Base-by-base conservation (phyloP, 2,329 filamentous ascomycete species). In the Botrytis fragariae region DNA sequence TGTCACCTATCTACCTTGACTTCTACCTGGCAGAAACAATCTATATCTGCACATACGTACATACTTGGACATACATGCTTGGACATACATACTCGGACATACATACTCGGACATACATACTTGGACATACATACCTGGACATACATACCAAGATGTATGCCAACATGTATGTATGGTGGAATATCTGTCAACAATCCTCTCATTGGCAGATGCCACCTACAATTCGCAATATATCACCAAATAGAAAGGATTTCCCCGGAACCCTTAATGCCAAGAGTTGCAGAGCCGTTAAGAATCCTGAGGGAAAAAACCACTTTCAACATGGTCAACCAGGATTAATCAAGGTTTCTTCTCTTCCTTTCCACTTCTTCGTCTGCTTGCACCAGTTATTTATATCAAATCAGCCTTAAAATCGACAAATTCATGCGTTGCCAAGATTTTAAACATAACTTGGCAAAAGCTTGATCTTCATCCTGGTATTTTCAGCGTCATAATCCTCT, bases 371-470 rank as follows among this genome's bases (percentile, higher is more conserved):
- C 42, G n/a, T 42, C 67, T 69, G 3, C n/a, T 29, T 57, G 6
- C n/a, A 29, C n/a, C 51, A 29, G 16, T 57, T 57, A 57, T 57
- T 29, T 57, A 57, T 57, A 57, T 57, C 14, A 57, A 57, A 57
- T 57, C 51, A 57, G 51, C 51, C 51, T 57, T 25, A 32, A 57
- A 42, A 69, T 25, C 12, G 8, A 18, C 51, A 2, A 7, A n/a
- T 29, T 70, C 29, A 54, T 54, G 35, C 45, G 8, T 54, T 67
- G 64, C 45, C 64, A 67, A 67, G 64, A 39, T 54, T 20, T 37
- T 54, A 54, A 37, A 22, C 57, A 20, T 18, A 59, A 61, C 76
- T 77, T 78, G 76, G 75, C 75, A 76, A 76, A 75, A 75, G 76
- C 75, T 77, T 77, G 76, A 67, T 74, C 72, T 18, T 25, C 25